These are phyloP conservation scores for Cladorrhinum samala DNA, from an alignment of 495 filamentous ascomycete species.

Conservation along the genomic window DNA sequence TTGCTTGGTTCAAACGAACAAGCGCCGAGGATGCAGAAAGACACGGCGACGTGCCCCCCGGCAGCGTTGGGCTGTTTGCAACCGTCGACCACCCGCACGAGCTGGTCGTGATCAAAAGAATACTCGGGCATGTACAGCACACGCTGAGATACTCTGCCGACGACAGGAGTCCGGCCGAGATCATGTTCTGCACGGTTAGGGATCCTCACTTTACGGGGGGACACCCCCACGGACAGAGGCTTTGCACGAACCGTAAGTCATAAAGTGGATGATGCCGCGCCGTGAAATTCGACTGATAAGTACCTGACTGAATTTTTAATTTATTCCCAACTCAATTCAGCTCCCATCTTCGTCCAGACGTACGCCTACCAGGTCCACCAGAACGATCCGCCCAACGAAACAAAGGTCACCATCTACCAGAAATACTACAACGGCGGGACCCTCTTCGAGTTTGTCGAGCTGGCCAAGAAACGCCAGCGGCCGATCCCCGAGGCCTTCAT, in stretches of 20 bases:
- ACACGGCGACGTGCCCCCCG: neutral
- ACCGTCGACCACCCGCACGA: slow-evolving; percentile 6
- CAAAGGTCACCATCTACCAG: slow-evolving; percentile 7
- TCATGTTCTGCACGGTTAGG: neutral
- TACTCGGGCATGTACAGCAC: neutral
- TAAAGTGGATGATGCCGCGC: too few relatives aligned
- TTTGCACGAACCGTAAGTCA: too few relatives aligned
- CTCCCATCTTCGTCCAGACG: neutral
- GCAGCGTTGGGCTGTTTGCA: slow-evolving; percentile 3
- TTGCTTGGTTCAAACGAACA: neutral
- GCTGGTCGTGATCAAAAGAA: slow-evolving; percentile 11
- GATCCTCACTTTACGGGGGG: too few relatives aligned
- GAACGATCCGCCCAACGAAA: neutral
- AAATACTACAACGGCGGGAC: slow-evolving; percentile 19
- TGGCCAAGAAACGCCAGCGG: rapidly evolving
- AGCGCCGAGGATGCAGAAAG: neutral
- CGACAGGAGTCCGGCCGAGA: neutral
- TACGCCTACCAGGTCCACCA: neutral
- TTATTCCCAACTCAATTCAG: too few relatives aligned
- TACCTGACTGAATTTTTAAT: too few relatives aligned
- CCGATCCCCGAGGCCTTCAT: slow-evolving; percentile 16
- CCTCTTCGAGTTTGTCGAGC: neutral
- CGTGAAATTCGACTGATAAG: too few relatives aligned
- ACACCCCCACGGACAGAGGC: too few relatives aligned
- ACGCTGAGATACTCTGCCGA: neutral